Percentiles rank a stretch among this genome's conserved stretches.
phyloP scores from a whole-genome alignment of 1,284 basidiomycete genomes.

The Tylopilus sp. region DNA sequence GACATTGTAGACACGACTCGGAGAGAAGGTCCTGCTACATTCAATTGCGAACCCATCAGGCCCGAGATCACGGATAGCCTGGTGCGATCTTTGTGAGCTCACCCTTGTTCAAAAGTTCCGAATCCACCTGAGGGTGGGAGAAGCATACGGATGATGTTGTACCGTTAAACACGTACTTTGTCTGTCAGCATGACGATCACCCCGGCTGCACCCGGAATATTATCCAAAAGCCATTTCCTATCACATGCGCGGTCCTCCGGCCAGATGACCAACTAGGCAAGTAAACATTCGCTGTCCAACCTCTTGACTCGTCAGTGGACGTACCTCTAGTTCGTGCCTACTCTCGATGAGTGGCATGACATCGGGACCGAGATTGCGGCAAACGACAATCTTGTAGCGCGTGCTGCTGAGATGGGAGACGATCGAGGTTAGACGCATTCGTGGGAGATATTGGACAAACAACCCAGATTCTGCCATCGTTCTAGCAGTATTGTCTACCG shows the following conservation, averaged over 20 bases:
- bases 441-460: slow-evolving; percentile 23
- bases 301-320: slow-evolving; percentile 21
- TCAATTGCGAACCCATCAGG: slow-evolving; percentile 4
- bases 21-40: slow-evolving; percentile 75
- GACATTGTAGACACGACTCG: slow-evolving; percentile 91
- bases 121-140: slow-evolving; percentile 65
- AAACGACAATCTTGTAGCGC: slow-evolving; percentile 71
- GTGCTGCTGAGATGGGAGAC: slow-evolving; percentile 46
- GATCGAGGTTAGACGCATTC: slow-evolving; percentile 48
- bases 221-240: slow-evolving; percentile 83
- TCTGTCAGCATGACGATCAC: slow-evolving; percentile 80
- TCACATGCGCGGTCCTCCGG: slow-evolving; percentile 73
- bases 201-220: slow-evolving; percentile 74
- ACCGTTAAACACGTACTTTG: slow-evolving; percentile 56
- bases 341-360: slow-evolving; percentile 72
- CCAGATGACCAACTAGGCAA: slow-evolving; percentile 74
- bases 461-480: slow-evolving; percentile 45
- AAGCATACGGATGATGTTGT: neutral
- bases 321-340: slow-evolving; percentile 67
- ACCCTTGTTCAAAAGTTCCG: slow-evolving; percentile 80
- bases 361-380: slow-evolving; percentile 75
- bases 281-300: neutral
- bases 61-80: neutral
- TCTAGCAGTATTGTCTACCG: neutral
- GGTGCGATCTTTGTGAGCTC: slow-evolving; percentile 9